These are phyloP conservation scores for Nepenthes mirabilis DNA, from an alignment of 148 eudicot genomes.

Conservation along the genomic window DNA sequence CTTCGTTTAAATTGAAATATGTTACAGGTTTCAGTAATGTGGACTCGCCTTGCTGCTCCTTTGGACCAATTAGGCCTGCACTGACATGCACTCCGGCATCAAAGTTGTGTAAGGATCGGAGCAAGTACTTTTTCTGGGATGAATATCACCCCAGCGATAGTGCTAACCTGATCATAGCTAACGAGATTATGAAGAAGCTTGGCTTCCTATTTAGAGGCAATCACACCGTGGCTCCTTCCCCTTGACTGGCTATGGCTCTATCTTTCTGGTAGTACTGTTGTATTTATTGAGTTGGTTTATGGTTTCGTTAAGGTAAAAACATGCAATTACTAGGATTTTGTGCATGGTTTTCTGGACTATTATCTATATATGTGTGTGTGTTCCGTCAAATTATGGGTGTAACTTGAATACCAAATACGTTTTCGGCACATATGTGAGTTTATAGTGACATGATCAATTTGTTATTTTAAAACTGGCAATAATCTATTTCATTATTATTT, in stretches of 20 bases:
- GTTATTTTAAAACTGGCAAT: no score
- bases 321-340: no score
- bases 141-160: conserved; percentile 55
- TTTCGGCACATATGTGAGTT: no score
- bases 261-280: not conserved
- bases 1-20: not conserved
- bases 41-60: conserved; percentile 55
- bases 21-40: conserved; percentile 35
- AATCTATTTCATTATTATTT: no score
- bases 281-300: no score
- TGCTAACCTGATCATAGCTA: conserved; percentile 42
- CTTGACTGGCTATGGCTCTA: conserved; percentile 28
- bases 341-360: no score
- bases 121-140: conserved; percentile 60
- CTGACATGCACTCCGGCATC: conserved; percentile 51
- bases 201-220: conserved; percentile 15
- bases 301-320: no score
- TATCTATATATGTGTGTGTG: no score
- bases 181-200: conserved; percentile 31
- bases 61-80: conserved; percentile 45
- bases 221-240: conserved; percentile 16
- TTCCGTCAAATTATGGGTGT: no score
- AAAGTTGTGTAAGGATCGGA: conserved; percentile 33
- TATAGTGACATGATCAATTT: no score
- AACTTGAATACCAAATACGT: no score